Percentiles rank a stretch among this genome's conserved stretches.
Conservation (phyloP, 306 rosid genomes). For the Chamaecrista fasciculata region DNA sequence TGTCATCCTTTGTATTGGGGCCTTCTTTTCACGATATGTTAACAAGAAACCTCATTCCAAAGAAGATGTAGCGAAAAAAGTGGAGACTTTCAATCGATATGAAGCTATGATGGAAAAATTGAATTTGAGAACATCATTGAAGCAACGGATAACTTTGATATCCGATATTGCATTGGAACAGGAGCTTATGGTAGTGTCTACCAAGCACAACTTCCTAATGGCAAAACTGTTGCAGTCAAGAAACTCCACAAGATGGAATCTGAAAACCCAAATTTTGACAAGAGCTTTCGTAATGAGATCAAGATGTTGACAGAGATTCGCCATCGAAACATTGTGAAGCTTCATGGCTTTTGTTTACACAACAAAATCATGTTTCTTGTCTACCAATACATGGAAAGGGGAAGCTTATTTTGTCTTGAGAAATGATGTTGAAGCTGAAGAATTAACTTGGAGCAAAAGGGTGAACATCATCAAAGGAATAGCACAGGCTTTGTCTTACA, state of each 20-base stretch:
- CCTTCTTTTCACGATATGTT: too few species aligned
- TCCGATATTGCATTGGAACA: neutral
- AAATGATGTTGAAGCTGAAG: neutral
- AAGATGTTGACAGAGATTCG: neutral
- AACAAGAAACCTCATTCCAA: too few species aligned
- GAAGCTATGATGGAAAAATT: too few species aligned
- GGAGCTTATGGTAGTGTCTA: too few species aligned
- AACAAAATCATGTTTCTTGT: neutral
- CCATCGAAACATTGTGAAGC: neutral
- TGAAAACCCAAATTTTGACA: neutral
- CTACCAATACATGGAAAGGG: neutral
- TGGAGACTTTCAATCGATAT: too few species aligned
- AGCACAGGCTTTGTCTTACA: neutral
- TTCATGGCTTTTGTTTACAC: neutral
- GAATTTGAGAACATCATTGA: conserved; percentile 13
- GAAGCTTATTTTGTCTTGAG: neutral
- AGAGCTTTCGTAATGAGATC: neutral
- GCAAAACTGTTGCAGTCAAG: neutral
- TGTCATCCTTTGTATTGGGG: too few species aligned
- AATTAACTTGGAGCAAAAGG: neutral
- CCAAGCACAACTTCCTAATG: neutral
- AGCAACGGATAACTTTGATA: neutral
- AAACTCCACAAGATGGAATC: neutral
- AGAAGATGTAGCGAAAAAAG: too few species aligned
- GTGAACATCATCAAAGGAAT: neutral